A percentile compares a stretch with the other conserved stretches of the same genome.
Conservation (phyloP, 768 basidiomycete species). For the Rossbeevera mucosa region DNA sequence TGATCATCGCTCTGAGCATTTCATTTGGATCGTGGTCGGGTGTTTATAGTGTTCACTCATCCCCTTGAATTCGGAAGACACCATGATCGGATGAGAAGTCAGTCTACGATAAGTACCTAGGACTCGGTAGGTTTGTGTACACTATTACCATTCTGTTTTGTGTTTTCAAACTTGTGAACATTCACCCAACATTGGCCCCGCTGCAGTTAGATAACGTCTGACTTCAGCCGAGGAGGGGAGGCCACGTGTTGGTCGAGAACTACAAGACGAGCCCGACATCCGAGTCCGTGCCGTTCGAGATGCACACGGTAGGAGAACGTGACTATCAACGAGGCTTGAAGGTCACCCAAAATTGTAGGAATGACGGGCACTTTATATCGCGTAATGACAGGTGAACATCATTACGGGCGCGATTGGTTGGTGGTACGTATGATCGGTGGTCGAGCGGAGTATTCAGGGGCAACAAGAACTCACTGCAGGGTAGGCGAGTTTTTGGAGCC, state of each 20-base stretch:
- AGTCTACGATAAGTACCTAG: not conserved
- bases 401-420: not conserved
- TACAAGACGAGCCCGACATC: not conserved
- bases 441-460: constrained; percentile 4
- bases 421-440: not conserved
- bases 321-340: constrained; percentile 14
- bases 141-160: too few species aligned
- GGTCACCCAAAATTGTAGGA: constrained; percentile 4
- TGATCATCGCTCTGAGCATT: not conserved
- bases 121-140: not conserved
- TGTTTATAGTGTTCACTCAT: constrained; percentile 1
- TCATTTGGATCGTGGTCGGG: not conserved
- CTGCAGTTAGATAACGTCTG: not conserved
- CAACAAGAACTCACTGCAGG: not conserved
- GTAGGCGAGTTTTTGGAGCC: constrained; percentile 6
- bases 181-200: not conserved
- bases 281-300: not conserved
- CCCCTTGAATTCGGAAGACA: constrained; percentile 2
- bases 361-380: not conserved
- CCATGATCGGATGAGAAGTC: not conserved
- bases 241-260: not conserved
- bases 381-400: not conserved
- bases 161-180: not conserved
- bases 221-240: not conserved
- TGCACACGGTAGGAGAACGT: not conserved